A percentile compares a stretch with the other conserved stretches of the same genome.
Conservation (phyloP, 352 stramenopile genomes). For the Globisporangium cederbergense region DNA sequence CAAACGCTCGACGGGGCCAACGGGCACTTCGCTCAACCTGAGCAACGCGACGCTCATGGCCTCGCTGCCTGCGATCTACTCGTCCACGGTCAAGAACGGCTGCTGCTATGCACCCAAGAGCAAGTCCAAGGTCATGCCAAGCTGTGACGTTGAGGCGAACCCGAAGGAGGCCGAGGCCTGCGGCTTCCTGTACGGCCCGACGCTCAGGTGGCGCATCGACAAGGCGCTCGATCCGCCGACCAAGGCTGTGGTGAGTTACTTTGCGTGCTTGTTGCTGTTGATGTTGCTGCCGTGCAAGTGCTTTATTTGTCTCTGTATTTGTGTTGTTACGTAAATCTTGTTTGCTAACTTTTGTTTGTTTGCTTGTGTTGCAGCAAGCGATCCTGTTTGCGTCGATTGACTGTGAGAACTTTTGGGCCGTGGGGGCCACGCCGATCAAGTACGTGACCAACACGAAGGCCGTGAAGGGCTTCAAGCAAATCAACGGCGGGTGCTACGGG, state of each 20-base stretch:
- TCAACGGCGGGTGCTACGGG: constrained; percentile 81
- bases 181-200: constrained; percentile 81
- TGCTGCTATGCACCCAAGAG: constrained; percentile 68
- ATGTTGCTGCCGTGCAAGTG: no score
- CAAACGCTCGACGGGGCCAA: constrained; percentile 59
- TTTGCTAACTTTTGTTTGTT: background rate
- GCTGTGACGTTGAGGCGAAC: constrained; percentile 60
- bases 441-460: constrained; percentile 70
- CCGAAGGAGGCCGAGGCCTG: constrained; percentile 61
- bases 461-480: constrained; percentile 76
- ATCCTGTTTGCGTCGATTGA: constrained; percentile 85
- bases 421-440: constrained; percentile 70
- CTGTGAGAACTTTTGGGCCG: constrained; percentile 83
- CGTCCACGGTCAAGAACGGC: constrained; percentile 56
- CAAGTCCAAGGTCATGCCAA: constrained; percentile 47
- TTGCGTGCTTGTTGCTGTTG: background rate
- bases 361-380: constrained; percentile 25
- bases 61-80: constrained; percentile 73
- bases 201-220: constrained; percentile 79
- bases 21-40: constrained; percentile 76
- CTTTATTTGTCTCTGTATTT: no score
- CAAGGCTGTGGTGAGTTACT: constrained; percentile 27
- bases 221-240: constrained; percentile 46
- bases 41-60: constrained; percentile 73
- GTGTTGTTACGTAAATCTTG: no score